Percentiles rank a stretch among this genome's conserved stretches.
Evolutionary conservation across 345 rosid genomes (phyloP).

Genomic region (Populus euphratica): DNA sequence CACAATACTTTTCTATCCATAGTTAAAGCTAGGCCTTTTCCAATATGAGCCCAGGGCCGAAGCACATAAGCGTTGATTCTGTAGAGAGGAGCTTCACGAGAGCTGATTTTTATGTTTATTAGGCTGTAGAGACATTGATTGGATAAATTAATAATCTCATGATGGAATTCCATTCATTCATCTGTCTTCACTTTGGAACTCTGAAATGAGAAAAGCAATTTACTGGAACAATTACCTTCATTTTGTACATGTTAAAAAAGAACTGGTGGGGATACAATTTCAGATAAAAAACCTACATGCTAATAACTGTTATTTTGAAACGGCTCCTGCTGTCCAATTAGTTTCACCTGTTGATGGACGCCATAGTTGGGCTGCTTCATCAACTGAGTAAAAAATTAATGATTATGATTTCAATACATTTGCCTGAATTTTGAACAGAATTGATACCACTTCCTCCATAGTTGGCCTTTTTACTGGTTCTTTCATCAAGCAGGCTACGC

Average conservation of each 20-base stretch:
- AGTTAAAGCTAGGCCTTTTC: conserved; percentile 1
- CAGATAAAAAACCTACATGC: neutral
- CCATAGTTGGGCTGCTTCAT: conserved; percentile 8
- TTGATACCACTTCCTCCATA: conserved; percentile 37
- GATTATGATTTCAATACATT: conserved; percentile 15
- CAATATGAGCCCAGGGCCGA: neutral
- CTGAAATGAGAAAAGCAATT: neutral
- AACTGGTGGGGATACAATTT: neutral
- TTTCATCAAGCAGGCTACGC: conserved; percentile 34
- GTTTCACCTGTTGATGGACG: neutral
- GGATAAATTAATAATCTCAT: neutral
- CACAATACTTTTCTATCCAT: conserved; percentile 4
- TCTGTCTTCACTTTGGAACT: neutral
- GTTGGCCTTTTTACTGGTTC: conserved; percentile 36
- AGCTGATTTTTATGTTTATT: neutral
- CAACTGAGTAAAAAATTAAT: neutral
- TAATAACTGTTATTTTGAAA: neutral
- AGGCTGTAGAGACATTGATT: conserved; percentile 5
- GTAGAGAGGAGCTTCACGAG: neutral
- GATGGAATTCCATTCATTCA: conserved; percentile 14
- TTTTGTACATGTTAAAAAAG: neutral
- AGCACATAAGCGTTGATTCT: conserved; percentile 12
- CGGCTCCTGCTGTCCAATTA: neutral
- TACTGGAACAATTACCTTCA: neutral
- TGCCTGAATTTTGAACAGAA: conserved; percentile 35